phyloP scores from a whole-genome alignment of 768 basidiomycete species.

The Gelatoporia subvermispora region DNA sequence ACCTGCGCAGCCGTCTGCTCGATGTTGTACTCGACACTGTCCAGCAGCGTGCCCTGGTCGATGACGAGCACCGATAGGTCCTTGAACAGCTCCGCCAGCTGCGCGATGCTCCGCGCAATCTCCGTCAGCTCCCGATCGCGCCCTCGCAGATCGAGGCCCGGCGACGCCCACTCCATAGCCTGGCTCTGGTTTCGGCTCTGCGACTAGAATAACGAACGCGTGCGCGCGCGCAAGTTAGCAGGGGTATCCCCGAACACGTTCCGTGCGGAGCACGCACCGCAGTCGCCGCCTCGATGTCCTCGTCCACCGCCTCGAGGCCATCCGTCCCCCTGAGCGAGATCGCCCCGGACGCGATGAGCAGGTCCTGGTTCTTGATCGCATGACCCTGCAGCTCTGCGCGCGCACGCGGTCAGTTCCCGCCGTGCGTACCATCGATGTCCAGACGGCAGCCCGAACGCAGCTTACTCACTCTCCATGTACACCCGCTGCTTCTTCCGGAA shows the following conservation, averaged over 20 bases:
- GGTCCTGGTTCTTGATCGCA: conserved; percentile 95
- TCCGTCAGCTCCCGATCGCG: conserved; percentile 75
- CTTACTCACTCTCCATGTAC: conserved; percentile 90
- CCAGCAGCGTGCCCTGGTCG: conserved; percentile 95
- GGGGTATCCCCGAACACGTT: conserved; percentile 8
- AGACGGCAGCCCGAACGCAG: neutral
- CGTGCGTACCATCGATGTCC: conserved; percentile 7
- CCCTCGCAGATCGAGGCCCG: conserved; percentile 37
- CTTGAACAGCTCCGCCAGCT: conserved; percentile 93
- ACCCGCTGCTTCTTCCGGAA: conserved; percentile 98
- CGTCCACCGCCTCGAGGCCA: conserved; percentile 79
- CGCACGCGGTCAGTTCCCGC: conserved; percentile 7
- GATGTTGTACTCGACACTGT: conserved; percentile 96
- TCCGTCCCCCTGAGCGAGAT: conserved; percentile 80
- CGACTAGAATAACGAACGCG: conserved; percentile 28
- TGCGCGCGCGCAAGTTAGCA: neutral
- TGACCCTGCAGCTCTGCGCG: conserved; percentile 87
- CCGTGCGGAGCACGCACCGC: conserved; percentile 27
- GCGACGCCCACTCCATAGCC: conserved; percentile 22
- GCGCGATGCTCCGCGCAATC: conserved; percentile 88
- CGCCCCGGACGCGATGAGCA: conserved; percentile 84
- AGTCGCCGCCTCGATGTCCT: conserved; percentile 81
- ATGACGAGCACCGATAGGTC: conserved; percentile 91
- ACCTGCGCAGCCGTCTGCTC: conserved; percentile 84
- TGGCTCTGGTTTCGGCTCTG: conserved; percentile 20